Percentiles rank a stretch among this genome's conserved stretches.
Evolutionary conservation across 352 stramenopile genomes (phyloP).

Genomic region (Phytophthora cryptogea): DNA sequence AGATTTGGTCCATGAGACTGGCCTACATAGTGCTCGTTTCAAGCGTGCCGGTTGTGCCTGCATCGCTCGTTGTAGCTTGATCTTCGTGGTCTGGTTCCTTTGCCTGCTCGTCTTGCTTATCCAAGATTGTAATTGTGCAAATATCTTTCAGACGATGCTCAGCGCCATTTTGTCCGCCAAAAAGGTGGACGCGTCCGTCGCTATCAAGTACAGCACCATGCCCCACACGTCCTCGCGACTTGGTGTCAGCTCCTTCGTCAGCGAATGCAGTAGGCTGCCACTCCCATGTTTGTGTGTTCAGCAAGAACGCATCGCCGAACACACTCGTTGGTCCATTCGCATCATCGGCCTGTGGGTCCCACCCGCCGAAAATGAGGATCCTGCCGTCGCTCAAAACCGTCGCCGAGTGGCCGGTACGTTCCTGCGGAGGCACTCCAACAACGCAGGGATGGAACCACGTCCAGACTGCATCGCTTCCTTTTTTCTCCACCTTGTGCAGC

Average conservation of each 20-base stretch:
- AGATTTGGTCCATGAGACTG: slow-evolving; percentile 5
- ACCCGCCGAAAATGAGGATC: slow-evolving; percentile 93
- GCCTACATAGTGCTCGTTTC: slow-evolving; percentile 16
- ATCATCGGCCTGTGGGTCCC: slow-evolving; percentile 87
- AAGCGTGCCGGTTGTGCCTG: slow-evolving; percentile 9
- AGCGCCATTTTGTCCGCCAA: slow-evolving; percentile 83
- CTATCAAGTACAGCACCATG: slow-evolving; percentile 80
- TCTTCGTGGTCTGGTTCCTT: slow-evolving; percentile 5
- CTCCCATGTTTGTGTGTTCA: slow-evolving; percentile 92
- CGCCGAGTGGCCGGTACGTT: slow-evolving; percentile 90
- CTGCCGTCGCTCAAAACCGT: slow-evolving; percentile 86
- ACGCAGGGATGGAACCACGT: slow-evolving; percentile 89
- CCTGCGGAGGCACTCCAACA: slow-evolving; percentile 67
- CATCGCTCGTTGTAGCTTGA: neutral
- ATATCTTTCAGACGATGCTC: slow-evolving; percentile 87
- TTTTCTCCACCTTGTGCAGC: slow-evolving; percentile 64
- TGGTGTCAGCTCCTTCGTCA: slow-evolving; percentile 18
- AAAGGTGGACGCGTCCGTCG: slow-evolving; percentile 77
- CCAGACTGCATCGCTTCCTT: slow-evolving; percentile 47
- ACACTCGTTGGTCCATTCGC: slow-evolving; percentile 53
- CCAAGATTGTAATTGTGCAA: slow-evolving; percentile 57
- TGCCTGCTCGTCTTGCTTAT: slow-evolving; percentile 10
- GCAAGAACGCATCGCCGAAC: slow-evolving; percentile 90
- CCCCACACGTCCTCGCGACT: slow-evolving; percentile 73
- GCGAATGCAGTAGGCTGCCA: slow-evolving; percentile 75